Base-by-base conservation (phyloP, 139 green algal genomes). In the Gonium pectorale region DNA sequence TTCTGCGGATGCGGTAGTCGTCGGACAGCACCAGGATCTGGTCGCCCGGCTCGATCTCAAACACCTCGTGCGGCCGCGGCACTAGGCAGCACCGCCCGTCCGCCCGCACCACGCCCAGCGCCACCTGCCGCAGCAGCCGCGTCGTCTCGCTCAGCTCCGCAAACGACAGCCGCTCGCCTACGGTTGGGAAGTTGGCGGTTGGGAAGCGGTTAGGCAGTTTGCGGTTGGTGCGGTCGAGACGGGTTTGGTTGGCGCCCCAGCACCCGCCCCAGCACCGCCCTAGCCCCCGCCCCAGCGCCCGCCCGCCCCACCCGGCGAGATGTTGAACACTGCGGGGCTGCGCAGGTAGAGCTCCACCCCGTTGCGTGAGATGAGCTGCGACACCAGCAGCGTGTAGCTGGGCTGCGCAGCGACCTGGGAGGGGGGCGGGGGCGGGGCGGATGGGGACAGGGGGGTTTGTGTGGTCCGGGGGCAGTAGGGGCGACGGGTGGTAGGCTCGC, bases 91-190 rank as follows among this genome's bases (percentile, higher is more conserved):
- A 79, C 11, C 64, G 46, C 0, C 85, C 85, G 56, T 86, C 60
- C 11, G 46, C 3, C 1, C 46, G 59, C 13, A 89, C 44, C 35
- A 85, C 90, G 9, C 89, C 89, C 0, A 92, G 38, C 6, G 89
- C 89, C 13, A 88, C 90, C 80, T 92, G 89, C 41, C 83, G 52
- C 15, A 88, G 79, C 54, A 86, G 80, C 13, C 90, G 75, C 29
- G 87, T 85, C 29, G 81, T 63, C 72, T 93, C 90, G 40, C 62
- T 70, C 37, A 93, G 68, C 85, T 93, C 90, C 35, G 90, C 87
- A 84, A 93, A 93, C 0, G 79, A 74, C 44, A 88, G 43, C 31
- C 63, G 64, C 68, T 90, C 86, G 40, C 86, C 86, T 90, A 43
- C 38, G 26, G 38, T n/a, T 21, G 33, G 15, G 46, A 63, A 27